Evolutionary conservation across 2,329 filamentous ascomycete species (phyloP).

Genomic region (Exophiala alcalophila): DNA sequence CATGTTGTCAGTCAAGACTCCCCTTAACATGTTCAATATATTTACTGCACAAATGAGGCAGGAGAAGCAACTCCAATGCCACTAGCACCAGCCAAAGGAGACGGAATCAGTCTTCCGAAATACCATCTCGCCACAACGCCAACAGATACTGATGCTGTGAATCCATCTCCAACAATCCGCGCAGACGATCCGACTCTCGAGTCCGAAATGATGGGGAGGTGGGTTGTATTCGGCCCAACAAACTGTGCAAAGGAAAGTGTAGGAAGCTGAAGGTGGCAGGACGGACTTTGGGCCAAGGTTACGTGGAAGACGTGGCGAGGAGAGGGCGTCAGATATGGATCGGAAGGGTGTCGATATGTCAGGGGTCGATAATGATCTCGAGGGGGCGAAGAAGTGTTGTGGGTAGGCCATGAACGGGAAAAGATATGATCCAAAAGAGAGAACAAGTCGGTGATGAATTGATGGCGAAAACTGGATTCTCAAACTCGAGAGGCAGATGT

Average conservation of each 20-base stretch:
- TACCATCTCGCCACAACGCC: slow-evolving; percentile 31
- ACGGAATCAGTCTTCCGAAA: slow-evolving; percentile 30
- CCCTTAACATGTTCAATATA: too few species aligned
- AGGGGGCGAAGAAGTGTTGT: slow-evolving; percentile 14
- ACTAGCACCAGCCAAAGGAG: slow-evolving; percentile 34
- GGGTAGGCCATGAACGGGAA: slow-evolving; percentile 16
- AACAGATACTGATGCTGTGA: slow-evolving; percentile 30
- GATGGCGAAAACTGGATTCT: too few species aligned
- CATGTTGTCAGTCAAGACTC: too few species aligned
- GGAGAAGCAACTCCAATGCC: slow-evolving; percentile 34
- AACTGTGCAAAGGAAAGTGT: slow-evolving; percentile 25
- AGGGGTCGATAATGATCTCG: slow-evolving; percentile 7
- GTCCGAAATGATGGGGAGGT: slow-evolving; percentile 21
- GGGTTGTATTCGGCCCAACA: slow-evolving; percentile 22
- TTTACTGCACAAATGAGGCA: slow-evolving; percentile 32
- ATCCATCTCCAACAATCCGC: slow-evolving; percentile 29
- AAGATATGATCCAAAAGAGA: slow-evolving; percentile 3
- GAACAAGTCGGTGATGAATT: slow-evolving; percentile 1
- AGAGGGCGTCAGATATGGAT: slow-evolving; percentile 7
- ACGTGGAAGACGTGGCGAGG: slow-evolving; percentile 1
- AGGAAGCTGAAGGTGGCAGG: not conserved
- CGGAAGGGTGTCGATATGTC: slow-evolving; percentile 11
- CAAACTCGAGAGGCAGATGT: too few species aligned
- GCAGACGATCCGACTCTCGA: slow-evolving; percentile 28
- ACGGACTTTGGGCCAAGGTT: not conserved